These are phyloP conservation scores for Brassica carinata DNA, from an alignment of 345 rosid species.

Conservation along the genomic window DNA sequence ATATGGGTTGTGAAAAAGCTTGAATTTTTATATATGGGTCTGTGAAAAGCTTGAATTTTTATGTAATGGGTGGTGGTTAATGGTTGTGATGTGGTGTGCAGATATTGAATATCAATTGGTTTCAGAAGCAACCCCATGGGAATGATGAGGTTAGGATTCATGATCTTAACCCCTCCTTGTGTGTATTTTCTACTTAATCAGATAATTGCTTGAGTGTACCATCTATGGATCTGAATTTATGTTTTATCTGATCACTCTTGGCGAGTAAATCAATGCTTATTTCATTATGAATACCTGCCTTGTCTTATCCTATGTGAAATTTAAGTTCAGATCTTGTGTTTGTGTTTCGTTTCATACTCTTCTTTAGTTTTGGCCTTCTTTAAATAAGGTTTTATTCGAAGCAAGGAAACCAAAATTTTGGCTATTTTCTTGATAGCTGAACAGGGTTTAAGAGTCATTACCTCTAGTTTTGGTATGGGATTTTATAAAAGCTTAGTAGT, in stretches of 20 bases:
- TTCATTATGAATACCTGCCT: neutral
- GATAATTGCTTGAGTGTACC: conserved; percentile 1
- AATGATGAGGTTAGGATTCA: conserved; percentile 2
- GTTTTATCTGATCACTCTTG: neutral
- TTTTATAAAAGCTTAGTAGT: too few relatives aligned
- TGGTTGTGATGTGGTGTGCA: neutral
- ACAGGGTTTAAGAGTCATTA: neutral
- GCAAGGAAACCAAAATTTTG: neutral
- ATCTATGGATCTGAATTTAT: neutral
- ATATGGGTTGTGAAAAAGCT: neutral
- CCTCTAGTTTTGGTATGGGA: too few relatives aligned
- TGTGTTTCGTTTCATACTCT: neutral
- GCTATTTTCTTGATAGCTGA: neutral
- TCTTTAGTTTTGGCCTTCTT: neutral
- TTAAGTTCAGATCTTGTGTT: neutral
- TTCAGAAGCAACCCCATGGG: conserved; percentile 12
- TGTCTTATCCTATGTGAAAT: neutral
- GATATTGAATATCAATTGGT: conserved; percentile 11
- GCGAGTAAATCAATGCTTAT: neutral
- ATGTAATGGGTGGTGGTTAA: neutral
- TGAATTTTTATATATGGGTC: neutral
- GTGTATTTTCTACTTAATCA: neutral
- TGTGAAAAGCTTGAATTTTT: neutral
- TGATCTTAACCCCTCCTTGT: neutral
- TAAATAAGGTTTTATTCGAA: neutral